A percentile compares a stretch with the other conserved stretches of the same genome.
Conservation (phyloP, 2,329 filamentous ascomycete genomes). For the Aspergillus luchuensis region DNA sequence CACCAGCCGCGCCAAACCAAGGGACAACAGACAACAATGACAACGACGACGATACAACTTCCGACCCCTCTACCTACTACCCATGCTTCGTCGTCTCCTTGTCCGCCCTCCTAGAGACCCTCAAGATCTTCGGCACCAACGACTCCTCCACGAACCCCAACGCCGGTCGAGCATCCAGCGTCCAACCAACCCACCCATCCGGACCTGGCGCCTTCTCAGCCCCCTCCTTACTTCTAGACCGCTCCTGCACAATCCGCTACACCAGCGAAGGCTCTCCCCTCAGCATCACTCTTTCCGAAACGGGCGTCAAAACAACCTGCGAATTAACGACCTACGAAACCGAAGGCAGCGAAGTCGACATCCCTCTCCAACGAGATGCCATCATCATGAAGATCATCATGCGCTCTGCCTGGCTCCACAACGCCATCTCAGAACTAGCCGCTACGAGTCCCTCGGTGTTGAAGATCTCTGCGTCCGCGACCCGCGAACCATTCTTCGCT, state of each 20-base stretch:
- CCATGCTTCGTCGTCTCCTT: conserved; percentile 86
- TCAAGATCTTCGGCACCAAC: conserved; percentile 90
- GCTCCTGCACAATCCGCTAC: conserved; percentile 84
- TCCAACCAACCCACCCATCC: conserved; percentile 41
- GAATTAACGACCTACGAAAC: conserved; percentile 86
- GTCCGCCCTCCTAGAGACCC: conserved; percentile 81
- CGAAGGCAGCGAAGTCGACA: conserved; percentile 59
- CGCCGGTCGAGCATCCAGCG: conserved; percentile 29
- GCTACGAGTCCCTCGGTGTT: conserved; percentile 72
- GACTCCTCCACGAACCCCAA: conserved; percentile 50
- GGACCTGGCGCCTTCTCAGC: conserved; percentile 76
- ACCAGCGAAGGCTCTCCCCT: conserved; percentile 73
- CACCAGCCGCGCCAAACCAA: conserved; percentile 34
- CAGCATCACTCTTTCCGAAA: conserved; percentile 81
- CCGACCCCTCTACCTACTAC: conserved; percentile 40
- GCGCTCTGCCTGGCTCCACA: conserved; percentile 58
- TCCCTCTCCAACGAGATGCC: conserved; percentile 80
- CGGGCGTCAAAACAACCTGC: conserved; percentile 84
- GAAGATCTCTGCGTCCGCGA: conserved; percentile 65
- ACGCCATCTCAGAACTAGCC: conserved; percentile 56
- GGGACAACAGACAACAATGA: conserved; percentile 14
- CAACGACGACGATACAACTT: conserved; percentile 39
- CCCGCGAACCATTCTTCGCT: conserved; percentile 68
- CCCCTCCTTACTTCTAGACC: conserved; percentile 78
- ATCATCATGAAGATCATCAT: conserved; percentile 94